A percentile compares a stretch with the other conserved stretches of the same genome.
These are phyloP conservation scores for Stipa capillata DNA, from an alignment of 176 grass and related monocot species.

Conservation along the genomic window DNA sequence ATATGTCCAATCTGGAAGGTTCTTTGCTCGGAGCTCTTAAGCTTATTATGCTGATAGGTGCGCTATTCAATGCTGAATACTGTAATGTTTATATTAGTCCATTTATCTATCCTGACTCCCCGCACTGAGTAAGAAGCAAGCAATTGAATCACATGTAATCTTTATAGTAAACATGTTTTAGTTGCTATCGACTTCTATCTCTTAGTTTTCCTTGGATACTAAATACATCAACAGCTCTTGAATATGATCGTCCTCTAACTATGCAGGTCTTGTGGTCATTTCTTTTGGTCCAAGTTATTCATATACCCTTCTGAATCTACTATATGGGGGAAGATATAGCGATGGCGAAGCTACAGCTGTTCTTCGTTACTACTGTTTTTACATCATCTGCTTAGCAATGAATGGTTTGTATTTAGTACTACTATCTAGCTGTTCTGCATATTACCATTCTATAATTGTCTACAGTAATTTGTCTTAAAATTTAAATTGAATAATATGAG, in stretches of 20 bases:
- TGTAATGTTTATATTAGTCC: not conserved
- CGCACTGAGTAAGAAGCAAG: not conserved
- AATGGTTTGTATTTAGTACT: slow-evolving; percentile 53
- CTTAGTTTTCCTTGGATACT: slow-evolving; percentile 8
- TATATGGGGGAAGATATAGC: slow-evolving; percentile 73
- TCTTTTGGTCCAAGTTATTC: slow-evolving; percentile 99
- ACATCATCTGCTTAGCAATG: slow-evolving; percentile 86
- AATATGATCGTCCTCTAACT: slow-evolving; percentile 16
- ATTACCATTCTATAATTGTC: slow-evolving; percentile 2
- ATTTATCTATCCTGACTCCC: not conserved
- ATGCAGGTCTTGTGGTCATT: slow-evolving; percentile 74
- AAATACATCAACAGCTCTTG: not conserved
- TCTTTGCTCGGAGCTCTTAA: slow-evolving; percentile 82
- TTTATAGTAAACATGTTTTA: slow-evolving; percentile 1
- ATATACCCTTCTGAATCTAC: slow-evolving; percentile 80
- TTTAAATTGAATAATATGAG: no score
- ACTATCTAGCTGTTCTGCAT: slow-evolving; percentile 5
- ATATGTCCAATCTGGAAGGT: slow-evolving; percentile 49
- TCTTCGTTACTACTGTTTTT: slow-evolving; percentile 91
- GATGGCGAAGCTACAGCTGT: slow-evolving; percentile 70
- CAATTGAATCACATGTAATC: not conserved
- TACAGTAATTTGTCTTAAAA: not conserved
- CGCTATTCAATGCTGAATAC: slow-evolving; percentile 4
- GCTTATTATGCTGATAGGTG: slow-evolving; percentile 91
- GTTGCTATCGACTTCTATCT: not conserved